A percentile compares a stretch with the other conserved stretches of the same genome.
These are phyloP conservation scores for Hyphodiscus sp. DNA, from an alignment of 2,329 filamentous ascomycete genomes.

Conservation along the genomic window DNA sequence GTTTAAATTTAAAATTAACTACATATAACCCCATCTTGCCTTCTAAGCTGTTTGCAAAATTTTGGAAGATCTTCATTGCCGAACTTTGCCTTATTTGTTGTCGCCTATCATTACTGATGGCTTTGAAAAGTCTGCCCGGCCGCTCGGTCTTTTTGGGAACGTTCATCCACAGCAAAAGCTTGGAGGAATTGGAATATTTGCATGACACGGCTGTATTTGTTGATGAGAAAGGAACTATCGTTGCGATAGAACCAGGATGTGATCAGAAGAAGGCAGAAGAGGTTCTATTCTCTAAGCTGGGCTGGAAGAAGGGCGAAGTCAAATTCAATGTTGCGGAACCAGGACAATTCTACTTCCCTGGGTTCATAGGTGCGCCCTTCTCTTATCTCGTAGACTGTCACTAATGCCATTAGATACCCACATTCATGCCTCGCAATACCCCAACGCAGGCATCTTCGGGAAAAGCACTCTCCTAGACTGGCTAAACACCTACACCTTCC, in stretches of 20 bases:
- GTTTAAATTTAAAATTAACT: not conserved
- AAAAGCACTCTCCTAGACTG: slow-evolving; percentile 89
- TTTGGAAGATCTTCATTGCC: not conserved
- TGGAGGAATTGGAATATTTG: slow-evolving; percentile 42
- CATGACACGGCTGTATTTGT: slow-evolving; percentile 43
- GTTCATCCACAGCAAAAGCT: slow-evolving; percentile 51
- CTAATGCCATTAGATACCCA: slow-evolving; percentile 68
- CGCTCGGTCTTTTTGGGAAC: slow-evolving; percentile 48
- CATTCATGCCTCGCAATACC: slow-evolving; percentile 91
- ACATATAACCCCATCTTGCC: not conserved
- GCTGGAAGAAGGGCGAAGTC: slow-evolving; percentile 28
- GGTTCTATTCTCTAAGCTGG: slow-evolving; percentile 27
- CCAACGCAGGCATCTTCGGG: slow-evolving; percentile 90
- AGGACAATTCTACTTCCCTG: slow-evolving; percentile 74
- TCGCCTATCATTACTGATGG: no score
- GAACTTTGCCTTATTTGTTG: not conserved
- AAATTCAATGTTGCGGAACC: slow-evolving; percentile 26
- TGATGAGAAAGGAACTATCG: slow-evolving; percentile 45
- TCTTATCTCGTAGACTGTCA: not conserved
- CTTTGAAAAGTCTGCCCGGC: not conserved
- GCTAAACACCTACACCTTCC: slow-evolving; percentile 93
- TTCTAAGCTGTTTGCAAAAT: not conserved
- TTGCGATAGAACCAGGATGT: slow-evolving; percentile 21
- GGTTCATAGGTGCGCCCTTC: slow-evolving; percentile 59
- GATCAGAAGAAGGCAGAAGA: slow-evolving; percentile 30